phyloP scores from a whole-genome alignment of 345 rosid species.

The Salix viminalis region DNA sequence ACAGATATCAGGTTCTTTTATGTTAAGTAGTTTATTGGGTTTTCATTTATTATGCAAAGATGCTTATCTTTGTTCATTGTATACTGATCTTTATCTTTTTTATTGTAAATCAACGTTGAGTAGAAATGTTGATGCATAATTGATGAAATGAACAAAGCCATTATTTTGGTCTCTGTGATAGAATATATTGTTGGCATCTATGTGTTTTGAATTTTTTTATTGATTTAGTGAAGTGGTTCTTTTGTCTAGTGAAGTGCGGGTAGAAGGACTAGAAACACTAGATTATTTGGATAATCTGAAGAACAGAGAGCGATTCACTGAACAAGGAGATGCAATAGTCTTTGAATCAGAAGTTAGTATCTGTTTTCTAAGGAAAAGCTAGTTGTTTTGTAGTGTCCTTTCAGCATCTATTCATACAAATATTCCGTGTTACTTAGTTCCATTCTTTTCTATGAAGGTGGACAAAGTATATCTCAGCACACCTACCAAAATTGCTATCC shows the following conservation, averaged over 20 bases:
- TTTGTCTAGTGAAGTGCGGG: constrained; percentile 57
- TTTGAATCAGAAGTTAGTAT: constrained; percentile 57
- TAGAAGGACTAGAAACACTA: constrained; percentile 61
- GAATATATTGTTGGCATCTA: not conserved
- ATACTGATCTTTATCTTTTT: too few species aligned
- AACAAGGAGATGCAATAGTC: constrained; percentile 61
- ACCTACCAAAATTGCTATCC: constrained; percentile 41
- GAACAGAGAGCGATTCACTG: constrained; percentile 51
- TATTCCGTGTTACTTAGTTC: not conserved
- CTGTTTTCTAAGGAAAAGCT: not conserved
- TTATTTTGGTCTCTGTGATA: not conserved
- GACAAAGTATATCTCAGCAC: constrained; percentile 82
- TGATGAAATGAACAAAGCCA: not conserved
- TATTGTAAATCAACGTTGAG: not conserved
- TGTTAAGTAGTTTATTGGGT: not conserved
- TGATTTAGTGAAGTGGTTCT: constrained; percentile 5
- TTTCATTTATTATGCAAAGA: not conserved
- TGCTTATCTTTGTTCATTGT: not conserved
- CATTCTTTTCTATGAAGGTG: constrained; percentile 29
- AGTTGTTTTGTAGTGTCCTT: not conserved
- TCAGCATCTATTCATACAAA: not conserved
- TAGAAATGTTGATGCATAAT: not conserved
- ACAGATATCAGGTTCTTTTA: constrained; percentile 30
- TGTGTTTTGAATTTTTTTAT: not conserved
- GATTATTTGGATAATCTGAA: constrained; percentile 56